A percentile compares a stretch with the other conserved stretches of the same genome.
phyloP scores from a whole-genome alignment of 441 rosid species.

The Gossypium gossypioides region DNA sequence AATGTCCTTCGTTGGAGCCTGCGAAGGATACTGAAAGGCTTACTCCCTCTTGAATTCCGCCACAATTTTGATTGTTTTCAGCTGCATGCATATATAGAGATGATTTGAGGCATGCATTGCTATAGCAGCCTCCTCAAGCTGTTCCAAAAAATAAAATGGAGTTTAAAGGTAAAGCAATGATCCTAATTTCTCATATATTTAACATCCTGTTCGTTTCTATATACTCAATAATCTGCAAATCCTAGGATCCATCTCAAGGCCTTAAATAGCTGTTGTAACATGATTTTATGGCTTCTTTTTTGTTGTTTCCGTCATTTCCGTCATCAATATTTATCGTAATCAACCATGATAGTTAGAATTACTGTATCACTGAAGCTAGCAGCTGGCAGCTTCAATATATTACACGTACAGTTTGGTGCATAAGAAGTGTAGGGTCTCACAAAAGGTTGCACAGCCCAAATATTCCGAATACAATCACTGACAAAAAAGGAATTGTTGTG shows the following conservation, averaged over 20 bases:
- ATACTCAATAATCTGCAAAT: too few species aligned
- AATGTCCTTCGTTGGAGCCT: constrained; percentile 8
- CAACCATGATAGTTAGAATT: too few species aligned
- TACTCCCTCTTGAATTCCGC: constrained; percentile 4
- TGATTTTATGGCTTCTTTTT: too few species aligned
- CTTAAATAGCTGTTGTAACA: too few species aligned
- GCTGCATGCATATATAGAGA: neutral
- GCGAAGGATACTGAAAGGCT: constrained; percentile 11
- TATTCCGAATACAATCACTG: neutral
- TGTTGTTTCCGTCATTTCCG: too few species aligned
- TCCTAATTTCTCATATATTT: neutral
- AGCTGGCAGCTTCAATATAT: too few species aligned
- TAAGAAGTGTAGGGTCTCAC: neutral
- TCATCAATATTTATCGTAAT: too few species aligned
- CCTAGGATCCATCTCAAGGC: too few species aligned
- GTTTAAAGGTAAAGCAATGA: neutral
- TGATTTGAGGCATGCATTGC: neutral
- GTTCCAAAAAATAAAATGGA: neutral
- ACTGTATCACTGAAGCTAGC: too few species aligned
- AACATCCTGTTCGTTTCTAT: too few species aligned
- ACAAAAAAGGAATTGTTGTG: constrained; percentile 3
- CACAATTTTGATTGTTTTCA: neutral
- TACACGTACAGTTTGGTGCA: neutral
- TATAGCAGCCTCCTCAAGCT: neutral
- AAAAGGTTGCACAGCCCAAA: neutral